Evolutionary conservation across 2,329 filamentous ascomycete genomes (phyloP).

Genomic region (Apiospora koreana): DNA sequence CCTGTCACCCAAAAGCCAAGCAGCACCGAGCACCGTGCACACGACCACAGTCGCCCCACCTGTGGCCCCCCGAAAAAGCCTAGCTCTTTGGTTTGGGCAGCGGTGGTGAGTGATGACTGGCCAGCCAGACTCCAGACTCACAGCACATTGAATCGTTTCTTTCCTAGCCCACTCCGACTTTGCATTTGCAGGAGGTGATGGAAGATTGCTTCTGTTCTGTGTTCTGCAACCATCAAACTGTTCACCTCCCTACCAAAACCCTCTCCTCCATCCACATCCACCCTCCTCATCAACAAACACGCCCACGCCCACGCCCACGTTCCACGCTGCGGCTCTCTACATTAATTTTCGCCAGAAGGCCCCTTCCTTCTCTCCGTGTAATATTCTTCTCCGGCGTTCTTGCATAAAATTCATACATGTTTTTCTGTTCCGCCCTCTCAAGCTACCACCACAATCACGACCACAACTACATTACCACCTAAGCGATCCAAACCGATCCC

Average conservation of each 20-base stretch:
- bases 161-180: slow-evolving; percentile 7
- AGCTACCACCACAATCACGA: neutral
- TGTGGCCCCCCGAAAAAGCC: neutral
- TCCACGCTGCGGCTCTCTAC: neutral
- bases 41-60: neutral
- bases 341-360: neutral
- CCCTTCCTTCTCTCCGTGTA: neutral
- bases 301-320: too few relatives aligned
- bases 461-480: neutral
- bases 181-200: slow-evolving; percentile 9
- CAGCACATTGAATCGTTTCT: slow-evolving; percentile 2
- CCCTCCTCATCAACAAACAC: neutral
- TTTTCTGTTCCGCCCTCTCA: neutral
- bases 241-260: neutral
- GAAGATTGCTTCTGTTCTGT: slow-evolving; percentile 9
- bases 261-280: neutral
- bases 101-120: neutral
- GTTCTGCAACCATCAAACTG: slow-evolving; percentile 6
- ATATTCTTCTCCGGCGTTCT: neutral
- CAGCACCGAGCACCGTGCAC: neutral
- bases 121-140: neutral
- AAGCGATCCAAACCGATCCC: neutral
- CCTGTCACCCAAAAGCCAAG: neutral
- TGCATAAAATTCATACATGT: neutral
- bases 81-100: neutral